Base-by-base conservation (phyloP, 2,329 filamentous ascomycete species). In the Sphaerulina musiva region DNA sequence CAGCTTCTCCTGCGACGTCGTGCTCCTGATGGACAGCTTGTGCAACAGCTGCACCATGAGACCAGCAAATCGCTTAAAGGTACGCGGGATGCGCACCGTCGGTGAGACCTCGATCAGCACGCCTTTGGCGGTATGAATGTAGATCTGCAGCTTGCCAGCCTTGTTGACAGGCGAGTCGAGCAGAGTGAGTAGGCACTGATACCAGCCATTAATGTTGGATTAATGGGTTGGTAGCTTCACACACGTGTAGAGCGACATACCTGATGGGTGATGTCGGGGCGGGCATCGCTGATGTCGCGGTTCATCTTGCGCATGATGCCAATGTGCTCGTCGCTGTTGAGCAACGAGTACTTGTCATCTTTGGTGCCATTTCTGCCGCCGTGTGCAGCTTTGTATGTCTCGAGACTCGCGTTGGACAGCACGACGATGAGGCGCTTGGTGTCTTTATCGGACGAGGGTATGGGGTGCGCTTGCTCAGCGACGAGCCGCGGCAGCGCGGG, bases 281-380 rank as follows among this genome's bases (percentile, higher is more conserved):
- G 84, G 57, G 93, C 93, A 74, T 98, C 93, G 71, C 91, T 96
- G 62, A 98, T 97, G 71, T 98, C 93, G 65, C 93, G 82, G 71
- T 95, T 95, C 92, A 97, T 97, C 79, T 97, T 98, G 68, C 93
- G 86, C 90, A 98, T 95, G 62, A 97, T 87, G 59, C 93, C 93
- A 64, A 98, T 98, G 71, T 98, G 93, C 74, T 98, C 93, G 69
- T 98, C 93, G 73, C 91, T 96, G 79, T 98, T 98, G 68, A 98
- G 84, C 49, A 98, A 79, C 58, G 92, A 95, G 74, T 95, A 98
- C 73, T 97, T 97, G 71, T 67, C 62, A 66, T 96, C 91, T 48
- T 87, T 83, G 54, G 79, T 76, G 70, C 83, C 73, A 74, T 84
- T 74, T 69, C 81, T 72, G 69, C 79, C 71, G 48, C 68, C 67